Base-by-base conservation (phyloP, 2,329 filamentous ascomycete species). In the Cordyceps cateniannulata region DNA sequence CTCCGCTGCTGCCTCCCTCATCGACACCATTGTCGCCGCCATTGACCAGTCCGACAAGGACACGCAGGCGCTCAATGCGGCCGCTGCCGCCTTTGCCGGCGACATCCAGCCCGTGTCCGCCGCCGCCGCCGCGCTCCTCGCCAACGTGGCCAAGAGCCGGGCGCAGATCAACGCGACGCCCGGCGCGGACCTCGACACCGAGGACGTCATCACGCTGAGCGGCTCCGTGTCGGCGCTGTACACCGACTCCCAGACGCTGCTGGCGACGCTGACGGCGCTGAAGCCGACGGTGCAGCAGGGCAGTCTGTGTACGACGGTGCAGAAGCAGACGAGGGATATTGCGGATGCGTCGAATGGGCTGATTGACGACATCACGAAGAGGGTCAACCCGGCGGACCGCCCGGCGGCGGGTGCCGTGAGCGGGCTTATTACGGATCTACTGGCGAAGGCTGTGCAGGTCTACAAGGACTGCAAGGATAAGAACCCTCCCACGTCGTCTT, bases 401-500 rank as follows among this genome's bases (percentile, higher is more conserved):
- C 8, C 12, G 10, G 20, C 9, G 24, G 44, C 55, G 3, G 47
- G 27, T 9, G 55, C 55, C 7, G 25, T 49, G 16, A 25, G 24
- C 20, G 44, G 22, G 7, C 16, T 60, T 16, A 61, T 61, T 9
- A 9, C 8, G 2, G 14, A 25, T 29, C 40, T 14, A 40, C 51
- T 61, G 2, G 20, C 55, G 5, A 6, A 40, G 9, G 51, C 59
- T 6, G 49, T 44, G 14, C 51, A 27, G 2, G 24, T 25, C 2
- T 61, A 56, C 22, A 20, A 18, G 12, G 20, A 42, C 35, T 61
- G 59, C 45, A 56, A 55, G 35, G 45, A 61, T 50, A 35, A 51
- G 24, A 56, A 51, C 25, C 51, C 51, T 20, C 22, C 51, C 7
- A 61, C 44, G 3, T 40, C 50, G 1, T 16, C 59, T 24, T n/a